phyloP scores from a whole-genome alignment of 2,329 filamentous ascomycete species.

The Alternaria incomplexa region DNA sequence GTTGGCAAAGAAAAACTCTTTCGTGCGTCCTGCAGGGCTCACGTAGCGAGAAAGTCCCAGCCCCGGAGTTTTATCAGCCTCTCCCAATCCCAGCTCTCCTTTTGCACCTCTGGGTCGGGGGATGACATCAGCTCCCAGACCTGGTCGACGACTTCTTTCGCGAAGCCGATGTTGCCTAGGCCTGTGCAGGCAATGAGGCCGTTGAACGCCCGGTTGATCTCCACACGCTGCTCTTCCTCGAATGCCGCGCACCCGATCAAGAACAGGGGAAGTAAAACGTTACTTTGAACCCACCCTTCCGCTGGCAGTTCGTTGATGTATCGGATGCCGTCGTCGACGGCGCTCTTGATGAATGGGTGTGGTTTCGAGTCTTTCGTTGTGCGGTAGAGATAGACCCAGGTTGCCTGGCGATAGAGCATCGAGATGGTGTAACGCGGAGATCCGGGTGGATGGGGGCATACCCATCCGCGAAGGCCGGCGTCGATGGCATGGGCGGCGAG shows the following conservation, averaged over 20 bases:
- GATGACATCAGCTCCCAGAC: conserved; percentile 66
- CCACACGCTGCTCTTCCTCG: conserved; percentile 59
- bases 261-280: conserved; percentile 67
- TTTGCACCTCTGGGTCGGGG: conserved; percentile 56
- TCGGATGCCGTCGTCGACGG: conserved; percentile 64
- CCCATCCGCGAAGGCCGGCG: conserved; percentile 75
- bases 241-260: conserved; percentile 68
- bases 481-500: conserved; percentile 79
- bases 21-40: not conserved
- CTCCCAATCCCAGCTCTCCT: conserved; percentile 65
- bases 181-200: conserved; percentile 62
- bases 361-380: conserved; percentile 65
- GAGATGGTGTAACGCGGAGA: conserved; percentile 63
- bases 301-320: conserved; percentile 63
- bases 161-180: conserved; percentile 64
- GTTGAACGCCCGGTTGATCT: conserved; percentile 61
- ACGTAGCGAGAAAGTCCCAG: conserved; percentile 68
- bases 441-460: conserved; percentile 62
- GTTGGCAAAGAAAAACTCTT: not conserved
- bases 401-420: conserved; percentile 67
- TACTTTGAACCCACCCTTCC: conserved; percentile 62
- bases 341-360: conserved; percentile 61
- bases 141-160: conserved; percentile 61
- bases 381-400: conserved; percentile 68
- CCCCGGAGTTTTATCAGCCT: conserved; percentile 63